phyloP scores from a whole-genome alignment of 495 filamentous ascomycete species.

The Penicillium dipodomyicola region DNA sequence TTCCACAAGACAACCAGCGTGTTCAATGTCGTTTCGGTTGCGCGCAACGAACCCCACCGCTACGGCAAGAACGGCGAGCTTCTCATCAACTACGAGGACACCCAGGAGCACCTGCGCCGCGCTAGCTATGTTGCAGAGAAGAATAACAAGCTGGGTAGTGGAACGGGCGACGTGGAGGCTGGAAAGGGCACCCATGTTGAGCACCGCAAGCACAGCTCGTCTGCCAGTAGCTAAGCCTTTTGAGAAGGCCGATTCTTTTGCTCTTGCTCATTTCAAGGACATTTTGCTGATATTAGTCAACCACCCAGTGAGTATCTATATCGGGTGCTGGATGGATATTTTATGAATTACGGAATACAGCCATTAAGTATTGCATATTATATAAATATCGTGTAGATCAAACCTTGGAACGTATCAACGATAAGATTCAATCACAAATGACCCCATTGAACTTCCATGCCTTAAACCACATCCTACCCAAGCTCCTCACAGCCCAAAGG shows the following conservation, averaged over 20 bases:
- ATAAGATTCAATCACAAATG: neutral
- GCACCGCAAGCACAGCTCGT: conserved; percentile 15
- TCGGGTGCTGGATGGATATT: neutral
- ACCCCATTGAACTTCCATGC: neutral
- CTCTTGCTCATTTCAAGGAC: neutral
- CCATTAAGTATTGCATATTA: neutral
- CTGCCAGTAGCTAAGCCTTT: conserved; percentile 15
- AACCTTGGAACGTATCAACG: neutral
- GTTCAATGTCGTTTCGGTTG: conserved; percentile 58
- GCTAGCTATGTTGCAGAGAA: conserved; percentile 31
- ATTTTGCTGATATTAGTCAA: neutral
- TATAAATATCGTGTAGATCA: neutral
- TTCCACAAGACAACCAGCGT: conserved; percentile 56
- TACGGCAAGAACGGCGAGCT: conserved; percentile 69
- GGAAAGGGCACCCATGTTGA: conserved; percentile 28
- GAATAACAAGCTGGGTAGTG: conserved; percentile 14
- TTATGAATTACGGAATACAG: neutral
- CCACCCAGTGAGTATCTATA: neutral
- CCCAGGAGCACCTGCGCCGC: conserved; percentile 43
- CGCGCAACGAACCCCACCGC: conserved; percentile 56
- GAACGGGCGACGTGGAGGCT: conserved; percentile 23
- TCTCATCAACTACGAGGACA: conserved; percentile 58
- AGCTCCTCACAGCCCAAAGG: conserved; percentile 20
- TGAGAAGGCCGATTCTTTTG: neutral
- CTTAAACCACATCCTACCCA: neutral